These are phyloP conservation scores for Solanum hybrid DNA, from an alignment of 305 asterid species.

Conservation along the genomic window DNA sequence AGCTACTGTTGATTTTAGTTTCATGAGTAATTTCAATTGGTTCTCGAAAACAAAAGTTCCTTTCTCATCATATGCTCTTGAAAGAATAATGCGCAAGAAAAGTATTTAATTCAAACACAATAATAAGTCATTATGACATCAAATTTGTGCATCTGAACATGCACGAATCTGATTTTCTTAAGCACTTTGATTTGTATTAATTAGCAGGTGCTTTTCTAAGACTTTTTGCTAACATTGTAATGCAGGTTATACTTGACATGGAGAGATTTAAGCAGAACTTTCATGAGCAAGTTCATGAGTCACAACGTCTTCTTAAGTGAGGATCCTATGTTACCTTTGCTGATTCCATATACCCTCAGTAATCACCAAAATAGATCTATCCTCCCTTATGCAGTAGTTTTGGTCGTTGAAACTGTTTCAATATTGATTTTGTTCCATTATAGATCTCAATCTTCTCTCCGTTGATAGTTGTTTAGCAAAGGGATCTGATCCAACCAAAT, in stretches of 20 bases:
- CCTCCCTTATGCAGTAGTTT: not conserved
- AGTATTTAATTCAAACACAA: not conserved
- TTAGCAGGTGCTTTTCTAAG: not conserved
- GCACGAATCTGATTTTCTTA: not conserved
- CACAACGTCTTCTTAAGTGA: constrained; percentile 66
- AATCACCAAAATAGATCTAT: not conserved
- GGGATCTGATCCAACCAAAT: not conserved
- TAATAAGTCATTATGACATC: not conserved
- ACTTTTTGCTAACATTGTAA: not conserved
- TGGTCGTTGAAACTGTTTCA: constrained; percentile 1
- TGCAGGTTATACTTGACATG: constrained; percentile 95
- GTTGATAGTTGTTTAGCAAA: not conserved
- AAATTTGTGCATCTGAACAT: not conserved
- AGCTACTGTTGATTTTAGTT: not conserved
- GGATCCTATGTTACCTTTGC: constrained; percentile 14
- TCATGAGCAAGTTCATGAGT: constrained; percentile 48
- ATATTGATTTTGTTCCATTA: not conserved
- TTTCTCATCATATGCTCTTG: not conserved
- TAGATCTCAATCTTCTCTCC: not conserved
- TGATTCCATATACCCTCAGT: not conserved
- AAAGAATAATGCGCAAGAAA: not conserved
- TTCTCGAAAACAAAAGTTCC: not conserved
- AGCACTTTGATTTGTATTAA: not conserved
- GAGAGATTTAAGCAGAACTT: constrained; percentile 86
- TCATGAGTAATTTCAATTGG: not conserved